Evolutionary conservation across 495 filamentous ascomycete genomes (phyloP).

Genomic region (Lophiotrema nucula): DNA sequence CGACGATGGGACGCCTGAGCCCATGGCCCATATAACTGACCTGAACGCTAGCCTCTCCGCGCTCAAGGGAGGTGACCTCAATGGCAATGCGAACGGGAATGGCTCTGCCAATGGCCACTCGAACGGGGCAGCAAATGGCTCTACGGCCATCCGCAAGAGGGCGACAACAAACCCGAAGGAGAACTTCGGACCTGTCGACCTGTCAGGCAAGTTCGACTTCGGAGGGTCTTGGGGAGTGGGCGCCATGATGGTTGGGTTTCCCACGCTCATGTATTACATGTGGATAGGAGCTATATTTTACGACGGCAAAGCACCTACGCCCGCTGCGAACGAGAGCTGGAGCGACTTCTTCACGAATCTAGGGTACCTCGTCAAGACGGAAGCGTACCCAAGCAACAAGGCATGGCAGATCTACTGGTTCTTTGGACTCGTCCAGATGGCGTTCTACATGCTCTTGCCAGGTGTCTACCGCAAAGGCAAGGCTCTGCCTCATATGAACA

Average conservation of each 20-base stretch:
- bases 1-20: constrained; percentile 3
- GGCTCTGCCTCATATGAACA: constrained; percentile 75
- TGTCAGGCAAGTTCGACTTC: constrained; percentile 82
- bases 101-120: constrained; percentile 23
- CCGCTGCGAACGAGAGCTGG: constrained; percentile 61
- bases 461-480: constrained; percentile 83
- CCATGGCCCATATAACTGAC: neutral
- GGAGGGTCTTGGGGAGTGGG: constrained; percentile 74
- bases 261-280: constrained; percentile 96
- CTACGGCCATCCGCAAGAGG: constrained; percentile 6
- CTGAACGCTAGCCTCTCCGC: neutral
- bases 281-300: constrained; percentile 95
- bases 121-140: constrained; percentile 29
- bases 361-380: constrained; percentile 67
- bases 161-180: constrained; percentile 27
- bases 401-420: constrained; percentile 93
- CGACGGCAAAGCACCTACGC: constrained; percentile 73
- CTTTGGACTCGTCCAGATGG: constrained; percentile 80
- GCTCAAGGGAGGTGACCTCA: constrained; percentile 10
- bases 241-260: constrained; percentile 89
- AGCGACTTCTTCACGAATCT: constrained; percentile 67
- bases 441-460: constrained; percentile 78
- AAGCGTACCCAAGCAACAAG: constrained; percentile 73
- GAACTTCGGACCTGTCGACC: constrained; percentile 64
- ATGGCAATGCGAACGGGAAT: constrained; percentile 24